Evolutionary conservation across 2,329 filamentous ascomycete genomes (phyloP).

Genomic region (Helicocarpus griseus): DNA sequence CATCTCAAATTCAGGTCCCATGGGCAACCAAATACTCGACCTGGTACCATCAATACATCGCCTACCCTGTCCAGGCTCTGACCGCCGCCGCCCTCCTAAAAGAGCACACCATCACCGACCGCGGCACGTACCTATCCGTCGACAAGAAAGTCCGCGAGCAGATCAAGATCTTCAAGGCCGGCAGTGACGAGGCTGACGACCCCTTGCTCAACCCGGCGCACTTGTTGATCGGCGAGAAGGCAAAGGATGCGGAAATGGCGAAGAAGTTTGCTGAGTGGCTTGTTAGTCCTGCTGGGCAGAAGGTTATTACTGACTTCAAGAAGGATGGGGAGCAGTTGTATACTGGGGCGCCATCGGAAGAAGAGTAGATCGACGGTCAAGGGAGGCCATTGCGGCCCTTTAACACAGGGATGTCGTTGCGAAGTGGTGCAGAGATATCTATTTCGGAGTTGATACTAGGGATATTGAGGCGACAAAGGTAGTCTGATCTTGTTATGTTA

Average conservation of each 20-base stretch:
- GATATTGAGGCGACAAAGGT: too few species aligned
- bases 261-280: conserved; percentile 33
- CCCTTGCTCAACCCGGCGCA: conserved; percentile 37
- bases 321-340: conserved; percentile 32
- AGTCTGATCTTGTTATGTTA: too few species aligned
- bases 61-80: conserved; percentile 39
- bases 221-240: conserved; percentile 29
- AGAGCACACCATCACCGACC: conserved; percentile 41
- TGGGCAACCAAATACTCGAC: conserved; percentile 37
- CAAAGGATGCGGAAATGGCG: conserved; percentile 25
- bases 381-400: too few species aligned
- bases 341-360: conserved; percentile 25
- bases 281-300: conserved; percentile 25
- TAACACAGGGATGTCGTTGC: too few species aligned
- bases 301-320: conserved; percentile 28
- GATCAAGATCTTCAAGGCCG: conserved; percentile 21
- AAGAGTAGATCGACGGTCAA: neutral
- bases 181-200: conserved; percentile 29
- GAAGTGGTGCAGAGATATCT: too few species aligned
- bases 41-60: conserved; percentile 41
- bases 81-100: conserved; percentile 31
- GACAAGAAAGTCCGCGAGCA: conserved; percentile 23
- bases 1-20: conserved; percentile 21
- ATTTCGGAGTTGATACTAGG: too few species aligned
- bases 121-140: conserved; percentile 37